Base-by-base conservation (phyloP, 2,329 filamentous ascomycete genomes). In the Rhexocercosporidium sp. region DNA sequence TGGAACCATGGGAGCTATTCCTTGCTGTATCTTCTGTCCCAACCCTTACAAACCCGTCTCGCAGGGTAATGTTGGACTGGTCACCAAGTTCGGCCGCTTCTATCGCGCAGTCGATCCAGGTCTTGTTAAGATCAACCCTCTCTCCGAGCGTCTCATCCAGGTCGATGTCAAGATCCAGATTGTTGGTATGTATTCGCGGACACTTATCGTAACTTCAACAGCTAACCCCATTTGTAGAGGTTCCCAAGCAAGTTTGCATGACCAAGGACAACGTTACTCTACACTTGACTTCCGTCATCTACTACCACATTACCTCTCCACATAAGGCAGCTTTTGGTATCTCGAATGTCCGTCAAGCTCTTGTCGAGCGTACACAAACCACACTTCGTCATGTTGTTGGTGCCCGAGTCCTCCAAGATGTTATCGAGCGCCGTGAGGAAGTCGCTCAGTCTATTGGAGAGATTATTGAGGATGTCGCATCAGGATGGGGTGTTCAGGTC, bases 111-210 rank as follows among this genome's bases (percentile, higher is more conserved):
- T 98, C 72, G 96, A 99, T 79, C 96, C 96, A 2, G 96, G 96
- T 78, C 90, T 99, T 37, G 93, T 98, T 80, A 97, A 97, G 84
- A 90, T 99, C 85, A 99, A 99, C 83, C 95, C 95, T 3, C 88
- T 98, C 64, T 95, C 92, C 75, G 96, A 99, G 84, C 88, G 86
- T 66, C 86, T 99, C 49, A 90, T 93, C 73, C 93, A 96, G 76
- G 91, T 99, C 78, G 96, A 99, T 79, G 96, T 99, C 82, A 99
- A 98, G 89, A 97, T 98, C 75, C 96, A 99, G 83, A 97, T 97
- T 72, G 93, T 96, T 79, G 85, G 82, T 84, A 81, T 65, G 82
- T 80, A 68, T 22, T 4, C 25, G 1, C 1, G 1, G 29, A 9
- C 14, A 12, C 3, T 12, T 4, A 27, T 25, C 3, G 22, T 27